Evolutionary conservation across 345 rosid genomes (phyloP), one percentile per base, ranked within the genome.

Genomic region (Psidium guajava): DNA sequence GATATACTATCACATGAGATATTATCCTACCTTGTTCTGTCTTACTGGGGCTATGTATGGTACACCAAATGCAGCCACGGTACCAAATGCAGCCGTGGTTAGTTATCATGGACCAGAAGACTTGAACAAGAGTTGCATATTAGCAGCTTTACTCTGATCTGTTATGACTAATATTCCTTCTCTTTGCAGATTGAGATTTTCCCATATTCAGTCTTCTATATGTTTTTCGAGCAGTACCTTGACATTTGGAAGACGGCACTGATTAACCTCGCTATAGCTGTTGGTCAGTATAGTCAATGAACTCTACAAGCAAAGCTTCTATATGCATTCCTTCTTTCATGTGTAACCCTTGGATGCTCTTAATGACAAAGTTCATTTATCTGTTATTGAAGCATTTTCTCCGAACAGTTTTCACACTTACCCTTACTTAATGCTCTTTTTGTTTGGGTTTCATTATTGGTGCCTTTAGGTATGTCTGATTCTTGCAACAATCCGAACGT

Each of bases 211-310:
- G 99, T 97, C 40, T 97, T 97, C 86, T 97, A 97, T 86, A 97
- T 97, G 98, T 97, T 93, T 91, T 97, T 97, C 83, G 99, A 97
- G 92, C 99, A 97, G 89, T 97, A 97, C 89, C 99, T 97, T 87
- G 92, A 95, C 87, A 97, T 97, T 90, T 97, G 99, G 99, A 97
- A 84, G 92, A 96, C 95, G 25, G 99, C 99, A 80, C 84, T 97
- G 90, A 92, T 95, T 91, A 96, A 93, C 92, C 96, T 97, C 83
- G 94, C 99, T 47, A 95, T 97, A 86, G 99, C 99, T 49, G 91
- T 97, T 75, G 98, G 99, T 97, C 84, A 47, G 98, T 95, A 55
- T 51, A 50, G 42, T 54, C 47, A 44, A 58, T 49, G 36, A 80
- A n/a, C 84, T 86, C 82, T 81, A 69, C 36, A 42, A 32, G 84